Evolutionary conservation across 768 basidiomycete genomes (phyloP).

Genomic region (Podaxis pistillaris): DNA sequence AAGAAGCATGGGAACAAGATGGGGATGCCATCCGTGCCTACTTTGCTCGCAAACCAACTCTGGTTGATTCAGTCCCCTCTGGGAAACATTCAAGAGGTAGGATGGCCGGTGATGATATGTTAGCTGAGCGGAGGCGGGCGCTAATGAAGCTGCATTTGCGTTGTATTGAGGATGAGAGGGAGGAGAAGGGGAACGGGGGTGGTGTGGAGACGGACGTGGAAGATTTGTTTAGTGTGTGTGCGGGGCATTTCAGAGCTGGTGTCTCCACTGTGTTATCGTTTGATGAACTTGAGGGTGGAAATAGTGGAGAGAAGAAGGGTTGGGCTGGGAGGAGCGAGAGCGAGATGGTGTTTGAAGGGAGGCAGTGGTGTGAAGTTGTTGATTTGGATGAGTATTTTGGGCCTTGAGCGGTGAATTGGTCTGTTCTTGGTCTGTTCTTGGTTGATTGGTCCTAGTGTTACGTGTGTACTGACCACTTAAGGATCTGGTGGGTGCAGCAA

Average conservation of each 20-base stretch:
- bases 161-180: not conserved
- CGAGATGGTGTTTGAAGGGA: too few relatives aligned
- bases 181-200: not conserved
- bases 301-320: not conserved
- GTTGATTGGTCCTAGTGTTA: too few relatives aligned
- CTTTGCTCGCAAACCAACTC: not conserved
- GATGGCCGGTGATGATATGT: too few relatives aligned
- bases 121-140: not conserved
- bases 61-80: not conserved
- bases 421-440: too few relatives aligned
- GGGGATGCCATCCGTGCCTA: not conserved
- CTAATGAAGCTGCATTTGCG: not conserved
- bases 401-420: too few relatives aligned
- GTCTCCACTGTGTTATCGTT: not conserved
- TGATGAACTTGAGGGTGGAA: not conserved
- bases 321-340: too few relatives aligned
- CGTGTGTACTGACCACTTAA: too few relatives aligned
- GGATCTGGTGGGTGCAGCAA: too few relatives aligned
- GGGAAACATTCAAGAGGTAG: too few relatives aligned
- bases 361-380: too few relatives aligned
- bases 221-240: not conserved
- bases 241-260: not conserved
- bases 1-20: not conserved
- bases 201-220: not conserved
- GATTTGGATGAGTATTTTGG: too few relatives aligned